These are phyloP conservation scores for Rickenella mellea DNA, from an alignment of 768 basidiomycete genomes.

Conservation along the genomic window DNA sequence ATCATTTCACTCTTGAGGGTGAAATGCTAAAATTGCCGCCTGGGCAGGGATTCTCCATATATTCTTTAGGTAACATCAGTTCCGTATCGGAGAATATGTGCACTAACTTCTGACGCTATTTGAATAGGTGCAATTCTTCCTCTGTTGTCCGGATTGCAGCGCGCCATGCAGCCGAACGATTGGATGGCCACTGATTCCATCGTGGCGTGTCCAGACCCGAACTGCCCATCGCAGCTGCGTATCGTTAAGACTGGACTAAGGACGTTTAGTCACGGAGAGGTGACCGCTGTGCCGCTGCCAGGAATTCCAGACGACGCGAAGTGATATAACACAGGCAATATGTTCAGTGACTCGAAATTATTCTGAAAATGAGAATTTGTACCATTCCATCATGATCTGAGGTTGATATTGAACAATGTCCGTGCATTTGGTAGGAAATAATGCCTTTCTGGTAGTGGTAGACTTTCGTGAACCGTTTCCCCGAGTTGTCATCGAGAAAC, in stretches of 20 bases:
- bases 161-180: slow-evolving; percentile 42
- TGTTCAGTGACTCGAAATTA: too few relatives aligned
- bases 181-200: slow-evolving; percentile 64
- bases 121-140: slow-evolving; percentile 56
- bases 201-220: slow-evolving; percentile 59
- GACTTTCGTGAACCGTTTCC: too few relatives aligned
- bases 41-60: slow-evolving; percentile 59
- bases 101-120: too few relatives aligned
- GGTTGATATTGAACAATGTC: too few relatives aligned
- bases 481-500: too few relatives aligned
- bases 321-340: too few relatives aligned
- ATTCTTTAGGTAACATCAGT: slow-evolving; percentile 39
- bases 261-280: slow-evolving; percentile 45
- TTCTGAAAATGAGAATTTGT: too few relatives aligned
- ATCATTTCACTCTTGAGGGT: slow-evolving; percentile 52
- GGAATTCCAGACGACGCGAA: too few relatives aligned
- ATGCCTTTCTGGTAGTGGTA: too few relatives aligned
- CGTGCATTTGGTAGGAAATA: too few relatives aligned
- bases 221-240: slow-evolving; percentile 47
- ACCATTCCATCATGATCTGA: too few relatives aligned
- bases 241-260: slow-evolving; percentile 42
- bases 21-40: slow-evolving; percentile 56
- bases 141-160: slow-evolving; percentile 60
- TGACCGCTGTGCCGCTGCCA: too few relatives aligned
- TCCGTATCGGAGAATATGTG: background rate